These are phyloP conservation scores for Bimuria novae-zelandiae DNA, from an alignment of 2,329 filamentous ascomycete species.

Conservation along the genomic window DNA sequence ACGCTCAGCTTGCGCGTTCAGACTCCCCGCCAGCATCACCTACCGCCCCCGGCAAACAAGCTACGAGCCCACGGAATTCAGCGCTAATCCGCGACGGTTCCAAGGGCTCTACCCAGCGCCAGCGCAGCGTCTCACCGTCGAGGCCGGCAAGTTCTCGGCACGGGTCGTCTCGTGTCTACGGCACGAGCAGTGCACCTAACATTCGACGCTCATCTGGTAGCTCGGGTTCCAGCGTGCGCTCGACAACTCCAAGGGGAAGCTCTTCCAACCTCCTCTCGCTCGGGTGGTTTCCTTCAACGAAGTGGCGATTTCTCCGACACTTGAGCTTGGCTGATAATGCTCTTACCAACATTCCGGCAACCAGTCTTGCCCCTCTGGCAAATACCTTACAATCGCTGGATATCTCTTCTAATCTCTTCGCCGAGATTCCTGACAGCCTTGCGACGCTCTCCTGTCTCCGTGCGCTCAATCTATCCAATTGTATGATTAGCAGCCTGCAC, in stretches of 20 bases:
- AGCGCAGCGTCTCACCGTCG: constrained; percentile 79
- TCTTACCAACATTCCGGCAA: constrained; percentile 75
- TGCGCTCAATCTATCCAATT: constrained; percentile 90
- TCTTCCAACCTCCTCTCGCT: constrained; percentile 75
- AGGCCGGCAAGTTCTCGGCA: constrained; percentile 78
- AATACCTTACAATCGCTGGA: constrained; percentile 91
- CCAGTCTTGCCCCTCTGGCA: constrained; percentile 79
- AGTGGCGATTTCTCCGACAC: constrained; percentile 94
- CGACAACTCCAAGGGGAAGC: constrained; percentile 65
- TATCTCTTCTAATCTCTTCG: constrained; percentile 88
- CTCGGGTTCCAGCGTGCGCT: constrained; percentile 76
- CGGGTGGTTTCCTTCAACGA: constrained; percentile 76
- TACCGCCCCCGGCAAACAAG: constrained; percentile 47
- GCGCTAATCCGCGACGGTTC: constrained; percentile 61
- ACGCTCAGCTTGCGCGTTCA: constrained; percentile 70
- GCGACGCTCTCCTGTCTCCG: constrained; percentile 84
- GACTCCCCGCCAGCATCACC: constrained; percentile 61
- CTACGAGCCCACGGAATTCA: constrained; percentile 54
- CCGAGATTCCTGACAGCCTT: constrained; percentile 90
- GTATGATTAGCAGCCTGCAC: constrained; percentile 95
- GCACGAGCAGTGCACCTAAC: constrained; percentile 70
- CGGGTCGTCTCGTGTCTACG: constrained; percentile 65
- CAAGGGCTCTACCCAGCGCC: constrained; percentile 51
- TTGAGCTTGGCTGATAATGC: constrained; percentile 91
- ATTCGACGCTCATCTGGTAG: constrained; percentile 89